Percentiles rank a stretch among this genome's conserved stretches.
Evolutionary conservation across 345 rosid genomes (phyloP).

Genomic region (Eucalyptus virginea): DNA sequence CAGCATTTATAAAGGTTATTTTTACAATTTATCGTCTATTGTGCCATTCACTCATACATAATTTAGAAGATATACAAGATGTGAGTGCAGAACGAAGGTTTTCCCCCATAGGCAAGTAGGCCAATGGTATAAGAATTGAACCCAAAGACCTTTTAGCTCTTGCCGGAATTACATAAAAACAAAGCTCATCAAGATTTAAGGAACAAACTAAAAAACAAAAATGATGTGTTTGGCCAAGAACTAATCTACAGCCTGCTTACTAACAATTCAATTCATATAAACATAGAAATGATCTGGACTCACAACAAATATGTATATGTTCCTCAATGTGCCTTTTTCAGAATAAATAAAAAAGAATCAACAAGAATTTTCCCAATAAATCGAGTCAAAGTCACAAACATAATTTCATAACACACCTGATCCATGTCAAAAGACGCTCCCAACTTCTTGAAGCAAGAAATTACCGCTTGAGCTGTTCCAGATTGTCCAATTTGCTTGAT

Average conservation of each 20-base stretch:
- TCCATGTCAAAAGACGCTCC: conserved; percentile 76
- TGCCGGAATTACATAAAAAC: too few relatives aligned
- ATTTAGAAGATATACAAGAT: too few relatives aligned
- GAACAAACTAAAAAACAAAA: neutral
- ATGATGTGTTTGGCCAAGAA: neutral
- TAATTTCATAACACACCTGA: conserved; percentile 23
- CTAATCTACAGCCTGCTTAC: neutral
- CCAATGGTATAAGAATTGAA: too few relatives aligned
- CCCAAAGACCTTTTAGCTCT: too few relatives aligned
- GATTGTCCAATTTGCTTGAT: conserved; percentile 78
- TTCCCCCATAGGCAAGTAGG: too few relatives aligned
- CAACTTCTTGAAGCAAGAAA: conserved; percentile 79
- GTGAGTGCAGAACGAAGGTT: too few relatives aligned
- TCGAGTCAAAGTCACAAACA: neutral
- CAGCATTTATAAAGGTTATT: too few relatives aligned
- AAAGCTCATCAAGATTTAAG: too few relatives aligned
- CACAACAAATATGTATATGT: neutral
- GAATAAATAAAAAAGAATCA: neutral
- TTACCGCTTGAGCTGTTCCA: conserved; percentile 91
- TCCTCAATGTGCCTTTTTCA: neutral
- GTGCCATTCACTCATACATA: too few relatives aligned
- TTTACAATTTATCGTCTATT: too few relatives aligned
- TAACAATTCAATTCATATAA: neutral
- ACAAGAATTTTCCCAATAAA: neutral
- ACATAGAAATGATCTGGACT: too few relatives aligned